These are phyloP conservation scores for Calocybe indica DNA, from an alignment of 768 basidiomycete species.

Conservation along the genomic window DNA sequence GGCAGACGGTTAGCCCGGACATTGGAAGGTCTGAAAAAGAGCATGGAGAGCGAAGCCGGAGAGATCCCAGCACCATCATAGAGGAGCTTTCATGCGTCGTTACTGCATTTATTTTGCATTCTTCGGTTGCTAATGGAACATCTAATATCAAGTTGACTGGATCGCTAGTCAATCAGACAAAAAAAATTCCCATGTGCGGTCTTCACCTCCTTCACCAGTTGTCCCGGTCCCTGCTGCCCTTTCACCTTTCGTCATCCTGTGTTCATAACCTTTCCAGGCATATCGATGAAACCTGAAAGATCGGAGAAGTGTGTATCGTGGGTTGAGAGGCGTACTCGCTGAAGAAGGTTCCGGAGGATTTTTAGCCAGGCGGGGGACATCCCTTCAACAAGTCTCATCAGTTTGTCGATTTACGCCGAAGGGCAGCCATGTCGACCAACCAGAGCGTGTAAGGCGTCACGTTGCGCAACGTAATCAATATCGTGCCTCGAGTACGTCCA, in stretches of 20 bases:
- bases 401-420: neutral
- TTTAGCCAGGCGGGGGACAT: slow-evolving; percentile 71
- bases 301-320: slow-evolving; percentile 62
- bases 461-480: slow-evolving; percentile 85
- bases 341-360: slow-evolving; percentile 53
- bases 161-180: slow-evolving; percentile 19
- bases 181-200: slow-evolving; percentile 89
- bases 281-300: slow-evolving; percentile 75
- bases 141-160: no score
- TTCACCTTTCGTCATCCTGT: slow-evolving; percentile 92
- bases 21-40: slow-evolving; percentile 65
- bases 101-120: no score
- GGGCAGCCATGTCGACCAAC: slow-evolving; percentile 32
- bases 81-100: no score
- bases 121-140: no score
- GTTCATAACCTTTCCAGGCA: slow-evolving; percentile 81
- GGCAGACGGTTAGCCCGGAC: slow-evolving; percentile 68
- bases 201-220: slow-evolving; percentile 71
- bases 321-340: slow-evolving; percentile 46
- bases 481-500: slow-evolving; percentile 49
- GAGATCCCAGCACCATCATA: no score
- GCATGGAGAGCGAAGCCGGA: slow-evolving; percentile 17
- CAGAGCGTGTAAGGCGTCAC: slow-evolving; percentile 84
- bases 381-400: slow-evolving; percentile 38
- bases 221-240: slow-evolving; percentile 56